Base-by-base conservation (phyloP, 192 early-diverging fungal species). In the Gryganskiella cystojenkinii region DNA sequence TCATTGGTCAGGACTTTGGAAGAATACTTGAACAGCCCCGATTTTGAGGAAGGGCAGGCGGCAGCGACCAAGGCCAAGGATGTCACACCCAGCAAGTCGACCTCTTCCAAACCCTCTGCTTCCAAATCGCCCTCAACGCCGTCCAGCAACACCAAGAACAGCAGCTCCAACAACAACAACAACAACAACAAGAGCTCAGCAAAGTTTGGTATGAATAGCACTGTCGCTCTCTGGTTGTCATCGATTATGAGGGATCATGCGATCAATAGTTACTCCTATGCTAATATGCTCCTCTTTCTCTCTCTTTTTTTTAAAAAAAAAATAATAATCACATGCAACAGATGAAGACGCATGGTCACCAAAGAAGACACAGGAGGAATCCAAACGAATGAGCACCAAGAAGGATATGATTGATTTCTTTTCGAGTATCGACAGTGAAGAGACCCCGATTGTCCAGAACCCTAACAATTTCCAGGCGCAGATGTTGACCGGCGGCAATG, bases 21-120 rank as follows among this genome's bases (percentile, higher is more conserved):
- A 73, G 91, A 88, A 15, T 81, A 91, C 58, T 28, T 93, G 25
- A 86, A 87, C 59, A 84, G 88, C 52, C 90, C 92, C 1, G 90
- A 93, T 64, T 93, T 92, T 84, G 92, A 93, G 56, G 79, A 81
- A 6, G 85, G 85, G 30, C 82, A 88, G 60, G 58, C 51, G 22
- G 45, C 61, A 1, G 61, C 59, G n/a, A 30, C 56, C 14, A 78
- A 78, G 14, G 19, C 61, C 4, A 64, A 57, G n/a, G 49, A 64
- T 1, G 0, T 44, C 10, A 44, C 67, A 3, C 28, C 43, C 35
- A 70, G 78, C 72, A 59, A 89, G 83, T 42, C 81, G 55, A 75
- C 64, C n/a, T n/a, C n/a, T 14, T n/a, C 56, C 63, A 70, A 70
- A 25, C 42, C 70, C 40, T 14, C 65, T 20, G 28, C 51, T 1